Conservation (phyloP, 2,329 filamentous ascomycete genomes). For the Fusarium udum region DNA sequence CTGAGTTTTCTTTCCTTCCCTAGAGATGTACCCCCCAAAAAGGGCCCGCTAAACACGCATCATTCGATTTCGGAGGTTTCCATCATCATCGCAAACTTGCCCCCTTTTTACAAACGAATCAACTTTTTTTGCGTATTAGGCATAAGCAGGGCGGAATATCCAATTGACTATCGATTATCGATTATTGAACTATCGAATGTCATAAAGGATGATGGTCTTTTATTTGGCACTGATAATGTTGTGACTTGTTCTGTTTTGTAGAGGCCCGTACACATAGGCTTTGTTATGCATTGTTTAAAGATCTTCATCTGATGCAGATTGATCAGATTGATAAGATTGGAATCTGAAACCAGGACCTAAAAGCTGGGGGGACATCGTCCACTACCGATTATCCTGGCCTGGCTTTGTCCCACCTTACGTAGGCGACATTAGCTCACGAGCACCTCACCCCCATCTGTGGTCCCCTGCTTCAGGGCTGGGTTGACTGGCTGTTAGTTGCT, state of each 20-base stretch:
- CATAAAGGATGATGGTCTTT: not conserved
- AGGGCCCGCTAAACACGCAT: conserved; percentile 26
- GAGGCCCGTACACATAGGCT: not conserved
- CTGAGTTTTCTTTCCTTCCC: not conserved
- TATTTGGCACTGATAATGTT: not conserved
- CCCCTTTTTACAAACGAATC: conserved; percentile 17
- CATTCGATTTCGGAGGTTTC: conserved; percentile 45
- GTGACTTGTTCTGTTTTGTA: not conserved
- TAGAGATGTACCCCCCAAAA: conserved; percentile 22
- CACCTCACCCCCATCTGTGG: conserved; percentile 3
- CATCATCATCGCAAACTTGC: conserved; percentile 24
- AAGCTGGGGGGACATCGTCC: conserved; percentile 29
- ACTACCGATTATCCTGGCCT: conserved; percentile 17
- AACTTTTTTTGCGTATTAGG: not conserved
- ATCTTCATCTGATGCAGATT: conserved; percentile 40
- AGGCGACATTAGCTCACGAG: conserved; percentile 12
- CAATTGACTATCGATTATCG: not conserved
- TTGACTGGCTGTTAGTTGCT: not conserved
- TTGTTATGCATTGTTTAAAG: conserved; percentile 5
- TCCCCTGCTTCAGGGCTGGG: not conserved
- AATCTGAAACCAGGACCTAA: conserved; percentile 15
- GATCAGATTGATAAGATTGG: conserved; percentile 46
- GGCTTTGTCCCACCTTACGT: conserved; percentile 21
- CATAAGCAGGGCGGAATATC: not conserved
- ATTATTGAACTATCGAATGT: not conserved